phyloP scores from a whole-genome alignment of 176 grass and related monocot species.

The Cymbopogon citratus region DNA sequence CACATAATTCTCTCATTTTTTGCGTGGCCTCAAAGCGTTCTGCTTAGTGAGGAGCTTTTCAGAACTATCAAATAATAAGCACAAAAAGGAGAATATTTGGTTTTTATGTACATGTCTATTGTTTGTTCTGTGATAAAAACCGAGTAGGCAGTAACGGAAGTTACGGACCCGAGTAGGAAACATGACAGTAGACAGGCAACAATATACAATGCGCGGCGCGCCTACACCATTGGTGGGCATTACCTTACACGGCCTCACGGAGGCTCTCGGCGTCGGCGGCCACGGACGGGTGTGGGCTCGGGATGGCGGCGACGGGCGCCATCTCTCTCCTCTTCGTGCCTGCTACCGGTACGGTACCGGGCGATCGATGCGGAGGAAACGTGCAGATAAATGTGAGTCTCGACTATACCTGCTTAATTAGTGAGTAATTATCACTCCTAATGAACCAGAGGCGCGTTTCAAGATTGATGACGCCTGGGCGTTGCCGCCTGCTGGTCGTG shows the following conservation, averaged over 20 bases:
- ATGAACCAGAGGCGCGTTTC: not conserved
- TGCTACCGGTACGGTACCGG: not conserved
- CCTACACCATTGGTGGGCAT: not conserved
- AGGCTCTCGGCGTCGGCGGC: conserved; percentile 39
- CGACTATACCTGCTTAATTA: too few species aligned
- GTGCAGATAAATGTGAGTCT: not conserved
- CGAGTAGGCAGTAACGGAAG: too few species aligned
- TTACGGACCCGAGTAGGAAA: too few species aligned
- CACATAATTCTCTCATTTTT: not conserved
- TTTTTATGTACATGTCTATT: too few species aligned
- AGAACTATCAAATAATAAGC: not conserved
- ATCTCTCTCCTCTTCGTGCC: conserved; percentile 21
- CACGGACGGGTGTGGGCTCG: conserved; percentile 15
- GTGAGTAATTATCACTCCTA: not conserved
- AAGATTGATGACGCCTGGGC: not conserved
- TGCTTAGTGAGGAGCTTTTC: not conserved
- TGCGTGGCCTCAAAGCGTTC: not conserved
- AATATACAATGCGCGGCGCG: too few species aligned
- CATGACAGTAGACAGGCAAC: too few species aligned
- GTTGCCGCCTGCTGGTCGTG: not conserved
- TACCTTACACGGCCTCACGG: conserved; percentile 48
- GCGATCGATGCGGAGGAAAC: not conserved
- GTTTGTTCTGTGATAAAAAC: too few species aligned
- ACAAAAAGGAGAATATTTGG: not conserved
- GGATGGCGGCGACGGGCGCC: conserved; percentile 39